A percentile compares a stretch with the other conserved stretches of the same genome.
Evolutionary conservation across 495 filamentous ascomycete species (phyloP).

Genomic region (Xylaria venustula): DNA sequence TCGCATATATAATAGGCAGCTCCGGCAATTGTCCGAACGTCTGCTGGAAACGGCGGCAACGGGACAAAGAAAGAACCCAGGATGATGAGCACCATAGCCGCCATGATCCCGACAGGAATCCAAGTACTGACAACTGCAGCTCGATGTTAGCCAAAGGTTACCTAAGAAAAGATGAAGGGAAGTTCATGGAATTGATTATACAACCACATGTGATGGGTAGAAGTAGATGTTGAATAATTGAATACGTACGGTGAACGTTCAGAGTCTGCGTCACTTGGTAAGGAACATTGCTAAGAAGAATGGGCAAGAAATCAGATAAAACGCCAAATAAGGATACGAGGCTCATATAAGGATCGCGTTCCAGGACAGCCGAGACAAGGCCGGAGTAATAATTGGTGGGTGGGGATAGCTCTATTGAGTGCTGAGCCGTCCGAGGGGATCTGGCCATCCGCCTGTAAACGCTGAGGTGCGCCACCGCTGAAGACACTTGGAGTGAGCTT

Average conservation of each 20-base stretch:
- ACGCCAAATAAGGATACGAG: conserved; percentile 32
- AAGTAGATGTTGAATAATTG: background rate
- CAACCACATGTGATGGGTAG: background rate
- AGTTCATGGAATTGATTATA: background rate
- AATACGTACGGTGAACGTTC: conserved; percentile 23
- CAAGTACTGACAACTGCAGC: conserved; percentile 28
- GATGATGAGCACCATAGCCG: conserved; percentile 35
- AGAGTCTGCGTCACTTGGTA: conserved; percentile 35
- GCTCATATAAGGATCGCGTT: conserved; percentile 29
- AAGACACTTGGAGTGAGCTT: background rate
- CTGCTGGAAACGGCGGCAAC: conserved; percentile 32
- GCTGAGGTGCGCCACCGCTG: conserved; percentile 24
- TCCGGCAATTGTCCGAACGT: conserved; percentile 30
- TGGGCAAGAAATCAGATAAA: conserved; percentile 38
- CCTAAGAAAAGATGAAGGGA: background rate
- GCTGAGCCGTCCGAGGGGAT: conserved; percentile 22
- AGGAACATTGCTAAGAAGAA: conserved; percentile 41
- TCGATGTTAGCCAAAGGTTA: background rate
- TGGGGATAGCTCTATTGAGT: conserved; percentile 36
- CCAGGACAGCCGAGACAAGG: conserved; percentile 31
- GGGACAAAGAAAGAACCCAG: conserved; percentile 27
- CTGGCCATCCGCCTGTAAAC: conserved; percentile 31
- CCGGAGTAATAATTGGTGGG: conserved; percentile 36
- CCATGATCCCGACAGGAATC: conserved; percentile 33
- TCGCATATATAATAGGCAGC: conserved; percentile 34